Conservation (phyloP, 306 rosid species). For the Calophaca sinica region DNA sequence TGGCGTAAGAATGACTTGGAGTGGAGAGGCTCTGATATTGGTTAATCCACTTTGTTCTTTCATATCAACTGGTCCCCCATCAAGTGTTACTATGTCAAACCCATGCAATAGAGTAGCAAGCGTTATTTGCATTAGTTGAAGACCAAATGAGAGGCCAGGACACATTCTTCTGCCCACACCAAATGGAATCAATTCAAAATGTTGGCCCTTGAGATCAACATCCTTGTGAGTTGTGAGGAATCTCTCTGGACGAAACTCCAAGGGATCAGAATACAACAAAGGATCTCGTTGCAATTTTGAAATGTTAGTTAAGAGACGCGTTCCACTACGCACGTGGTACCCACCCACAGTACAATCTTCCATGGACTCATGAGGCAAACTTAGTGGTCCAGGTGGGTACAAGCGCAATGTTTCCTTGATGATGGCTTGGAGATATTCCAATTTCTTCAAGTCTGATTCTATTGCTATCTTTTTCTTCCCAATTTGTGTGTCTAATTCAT, state of each 20-base stretch:
- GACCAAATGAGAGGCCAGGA: constrained; percentile 3
- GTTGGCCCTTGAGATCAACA: constrained; percentile 7
- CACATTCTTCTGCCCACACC: constrained; percentile 44
- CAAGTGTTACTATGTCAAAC: constrained; percentile 24
- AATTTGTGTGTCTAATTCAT: constrained; percentile 42
- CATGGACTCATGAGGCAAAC: constrained; percentile 40
- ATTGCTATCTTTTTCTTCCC: constrained; percentile 30
- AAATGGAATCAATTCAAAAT: constrained; percentile 37
- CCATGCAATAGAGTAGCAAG: constrained; percentile 37
- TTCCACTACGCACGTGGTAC: constrained; percentile 46
- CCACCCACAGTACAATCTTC: constrained; percentile 61
- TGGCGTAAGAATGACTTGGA: constrained; percentile 32
- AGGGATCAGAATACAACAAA: background rate
- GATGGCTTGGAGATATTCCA: constrained; percentile 57
- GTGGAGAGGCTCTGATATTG: constrained; percentile 29
- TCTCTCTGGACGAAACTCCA: constrained; percentile 41
- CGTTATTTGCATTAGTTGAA: constrained; percentile 20
- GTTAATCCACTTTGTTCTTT: constrained; percentile 13
- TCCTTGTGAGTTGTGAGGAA: constrained; percentile 23
- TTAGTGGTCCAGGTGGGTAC: constrained; percentile 58
- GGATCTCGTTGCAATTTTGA: constrained; percentile 54
- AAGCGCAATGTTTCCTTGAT: constrained; percentile 60
- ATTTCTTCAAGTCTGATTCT: constrained; percentile 48
- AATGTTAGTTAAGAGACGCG: constrained; percentile 51
- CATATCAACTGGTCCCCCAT: constrained; percentile 33